Percentiles rank a stretch among this genome's conserved stretches.
phyloP scores from a whole-genome alignment of 2,329 filamentous ascomycete genomes.

The Tolypocladium tropicale region DNA sequence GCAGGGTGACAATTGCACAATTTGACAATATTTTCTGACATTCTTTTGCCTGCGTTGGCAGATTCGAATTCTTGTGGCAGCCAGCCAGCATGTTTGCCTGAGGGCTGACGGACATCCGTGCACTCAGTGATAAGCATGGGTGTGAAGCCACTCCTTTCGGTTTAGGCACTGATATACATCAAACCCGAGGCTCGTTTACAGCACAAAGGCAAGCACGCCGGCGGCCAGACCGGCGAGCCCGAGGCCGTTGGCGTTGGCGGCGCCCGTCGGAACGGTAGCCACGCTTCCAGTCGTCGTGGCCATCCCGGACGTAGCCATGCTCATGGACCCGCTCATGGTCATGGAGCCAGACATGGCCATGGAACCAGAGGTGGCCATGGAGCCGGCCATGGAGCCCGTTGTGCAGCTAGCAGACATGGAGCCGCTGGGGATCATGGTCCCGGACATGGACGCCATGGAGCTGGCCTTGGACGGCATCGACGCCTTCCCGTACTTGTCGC shows the following conservation, averaged over 20 bases:
- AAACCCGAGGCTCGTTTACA: conserved; percentile 8
- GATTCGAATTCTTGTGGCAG: background rate
- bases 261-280: conserved; percentile 10
- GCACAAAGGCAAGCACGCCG: conserved; percentile 16
- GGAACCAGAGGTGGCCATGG: conserved; percentile 4
- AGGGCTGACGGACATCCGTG: too few species aligned
- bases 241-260: conserved; percentile 14
- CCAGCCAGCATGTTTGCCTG: too few species aligned
- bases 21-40: background rate
- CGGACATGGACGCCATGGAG: conserved; percentile 8
- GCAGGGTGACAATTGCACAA: background rate
- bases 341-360: background rate
- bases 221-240: conserved; percentile 15
- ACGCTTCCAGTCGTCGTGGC: background rate
- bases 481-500: conserved; percentile 29
- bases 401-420: too few species aligned
- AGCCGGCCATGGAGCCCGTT: conserved; percentile 9
- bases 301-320: background rate
- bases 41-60: background rate
- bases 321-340: conserved; percentile 4
- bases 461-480: conserved; percentile 11
- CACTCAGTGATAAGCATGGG: background rate
- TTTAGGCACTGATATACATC: too few species aligned
- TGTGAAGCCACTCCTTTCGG: too few species aligned
- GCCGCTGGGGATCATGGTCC: conserved; percentile 5